A percentile compares a stretch with the other conserved stretches of the same genome.
phyloP scores from a whole-genome alignment of 2,329 filamentous ascomycete species.

The Calonectria fujianensis region DNA sequence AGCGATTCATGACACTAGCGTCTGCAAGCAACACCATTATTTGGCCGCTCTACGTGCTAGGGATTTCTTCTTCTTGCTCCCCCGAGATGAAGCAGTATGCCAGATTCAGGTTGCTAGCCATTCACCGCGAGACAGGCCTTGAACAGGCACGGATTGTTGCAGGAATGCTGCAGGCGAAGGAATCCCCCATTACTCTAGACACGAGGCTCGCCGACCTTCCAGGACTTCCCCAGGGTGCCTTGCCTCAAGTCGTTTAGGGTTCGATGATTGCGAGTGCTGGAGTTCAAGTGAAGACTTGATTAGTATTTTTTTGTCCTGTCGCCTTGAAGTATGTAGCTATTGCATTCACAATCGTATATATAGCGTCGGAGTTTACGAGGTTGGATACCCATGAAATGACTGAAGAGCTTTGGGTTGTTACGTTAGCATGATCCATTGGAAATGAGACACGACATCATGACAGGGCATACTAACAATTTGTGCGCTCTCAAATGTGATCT shows the following conservation, averaged over 20 bases:
- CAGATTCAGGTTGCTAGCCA: slow-evolving; percentile 65
- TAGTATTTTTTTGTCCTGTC: slow-evolving; percentile 9
- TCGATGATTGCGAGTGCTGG: neutral
- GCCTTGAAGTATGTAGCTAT: slow-evolving; percentile 26
- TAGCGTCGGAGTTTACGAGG: slow-evolving; percentile 37
- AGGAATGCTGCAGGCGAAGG: slow-evolving; percentile 63
- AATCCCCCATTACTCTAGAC: slow-evolving; percentile 19
- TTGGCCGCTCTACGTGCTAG: slow-evolving; percentile 70
- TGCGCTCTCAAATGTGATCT: neutral
- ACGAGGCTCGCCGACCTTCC: slow-evolving; percentile 51
- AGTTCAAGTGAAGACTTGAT: slow-evolving; percentile 8
- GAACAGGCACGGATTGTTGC: slow-evolving; percentile 67
- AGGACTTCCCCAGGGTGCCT: slow-evolving; percentile 48
- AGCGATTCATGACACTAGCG: slow-evolving; percentile 69
- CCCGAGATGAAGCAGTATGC: slow-evolving; percentile 65
- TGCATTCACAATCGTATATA: slow-evolving; percentile 33
- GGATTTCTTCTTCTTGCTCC: slow-evolving; percentile 68
- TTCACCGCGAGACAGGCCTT: slow-evolving; percentile 67
- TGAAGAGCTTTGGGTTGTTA: slow-evolving; percentile 33
- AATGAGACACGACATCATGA: slow-evolving; percentile 38
- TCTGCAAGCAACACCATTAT: slow-evolving; percentile 69
- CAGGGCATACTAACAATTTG: slow-evolving; percentile 45
- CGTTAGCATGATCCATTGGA: slow-evolving; percentile 45
- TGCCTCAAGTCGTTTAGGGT: slow-evolving; percentile 56
- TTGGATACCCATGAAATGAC: slow-evolving; percentile 36